Conservation (phyloP, 2,329 filamentous ascomycete species). For the Diplodia corticola region DNA sequence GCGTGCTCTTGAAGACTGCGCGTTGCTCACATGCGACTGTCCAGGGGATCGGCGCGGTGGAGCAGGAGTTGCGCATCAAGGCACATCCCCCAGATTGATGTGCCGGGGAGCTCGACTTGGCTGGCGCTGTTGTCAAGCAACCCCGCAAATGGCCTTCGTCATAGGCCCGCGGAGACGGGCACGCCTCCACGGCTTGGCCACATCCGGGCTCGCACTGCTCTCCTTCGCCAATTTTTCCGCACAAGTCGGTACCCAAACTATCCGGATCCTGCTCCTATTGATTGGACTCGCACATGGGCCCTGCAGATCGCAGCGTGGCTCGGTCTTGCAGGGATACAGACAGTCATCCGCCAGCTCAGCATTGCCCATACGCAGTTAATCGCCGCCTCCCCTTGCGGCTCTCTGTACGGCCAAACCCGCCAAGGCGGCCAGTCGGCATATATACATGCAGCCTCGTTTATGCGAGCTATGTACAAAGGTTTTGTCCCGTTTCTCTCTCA, state of each 20-base stretch:
- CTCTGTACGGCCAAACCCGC: not conserved
- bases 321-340: not conserved
- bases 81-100: conserved; percentile 1
- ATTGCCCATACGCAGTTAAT: not conserved
- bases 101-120: not conserved
- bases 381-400: not conserved
- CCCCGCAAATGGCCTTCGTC: not conserved
- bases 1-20: not conserved
- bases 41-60: not conserved
- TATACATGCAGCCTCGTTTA: not conserved
- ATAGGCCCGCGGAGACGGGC: not conserved
- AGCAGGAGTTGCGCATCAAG: not conserved
- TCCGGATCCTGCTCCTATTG: not conserved
- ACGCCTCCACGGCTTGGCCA: not conserved
- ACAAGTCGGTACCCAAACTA: not conserved
- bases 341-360: not conserved
- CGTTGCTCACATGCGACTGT: not conserved
- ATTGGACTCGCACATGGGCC: not conserved
- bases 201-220: no score
- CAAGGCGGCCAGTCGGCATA: not conserved
- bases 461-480: not conserved
- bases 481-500: not conserved
- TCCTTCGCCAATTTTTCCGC: not conserved
- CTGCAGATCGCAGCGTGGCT: not conserved
- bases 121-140: not conserved